A percentile compares a stretch with the other conserved stretches of the same genome.
Conservation (phyloP, 306 rosid genomes). For the Malus asiatica region DNA sequence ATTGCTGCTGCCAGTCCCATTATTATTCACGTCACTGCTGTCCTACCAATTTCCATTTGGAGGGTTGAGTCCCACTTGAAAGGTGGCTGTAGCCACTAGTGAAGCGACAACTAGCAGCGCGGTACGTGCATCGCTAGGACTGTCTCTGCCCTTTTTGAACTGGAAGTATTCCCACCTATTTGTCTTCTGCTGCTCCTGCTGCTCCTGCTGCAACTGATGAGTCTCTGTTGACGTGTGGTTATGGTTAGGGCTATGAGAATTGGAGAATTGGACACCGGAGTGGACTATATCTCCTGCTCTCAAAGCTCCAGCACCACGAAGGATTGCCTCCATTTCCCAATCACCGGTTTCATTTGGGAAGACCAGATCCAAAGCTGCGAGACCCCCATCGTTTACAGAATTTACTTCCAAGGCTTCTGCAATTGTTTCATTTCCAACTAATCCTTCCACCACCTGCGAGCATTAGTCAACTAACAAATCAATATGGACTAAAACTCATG, state of each 20-base stretch:
- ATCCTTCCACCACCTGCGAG: background rate
- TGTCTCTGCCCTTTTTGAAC: conserved; percentile 31
- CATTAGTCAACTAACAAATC: background rate
- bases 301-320: background rate
- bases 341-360: background rate
- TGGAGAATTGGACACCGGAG: background rate
- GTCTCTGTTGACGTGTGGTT: background rate
- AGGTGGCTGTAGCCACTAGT: conserved; percentile 22
- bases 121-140: conserved; percentile 19
- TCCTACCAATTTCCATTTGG: conserved; percentile 23
- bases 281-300: background rate
- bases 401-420: background rate
- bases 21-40: background rate
- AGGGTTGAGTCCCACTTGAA: conserved; percentile 26
- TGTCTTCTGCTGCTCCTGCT: no score
- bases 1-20: background rate
- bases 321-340: background rate
- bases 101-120: conserved; percentile 19
- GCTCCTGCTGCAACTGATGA: no score
- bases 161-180: conserved; percentile 8
- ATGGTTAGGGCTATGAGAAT: background rate
- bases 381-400: background rate
- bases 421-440: background rate
- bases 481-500: no score
- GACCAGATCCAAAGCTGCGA: background rate